Base-by-base conservation (phyloP, 371 early-diverging fungal species). In the Mucor racemosus region DNA sequence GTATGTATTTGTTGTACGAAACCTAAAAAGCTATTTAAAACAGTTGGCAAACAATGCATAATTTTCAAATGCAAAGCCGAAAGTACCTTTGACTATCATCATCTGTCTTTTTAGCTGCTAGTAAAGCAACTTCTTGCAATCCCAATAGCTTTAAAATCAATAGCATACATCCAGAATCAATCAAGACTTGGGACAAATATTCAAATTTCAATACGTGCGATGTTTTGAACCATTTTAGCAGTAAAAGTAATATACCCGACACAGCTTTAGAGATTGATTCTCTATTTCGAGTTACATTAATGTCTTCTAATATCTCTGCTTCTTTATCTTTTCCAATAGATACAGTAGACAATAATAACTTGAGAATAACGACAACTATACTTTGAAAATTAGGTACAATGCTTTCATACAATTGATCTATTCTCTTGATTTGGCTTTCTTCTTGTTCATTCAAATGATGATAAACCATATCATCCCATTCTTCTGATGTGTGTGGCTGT, bases 111-210 rank as follows among this genome's bases (percentile, higher is more conserved):
- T 82, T 79, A 7, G 80, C 73, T 5, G 85, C 80, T 7, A 86
- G 69, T 4, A 74, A 68, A 0, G 86, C 78, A 33, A 88, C 80
- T 72, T 92, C 91, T 66, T 92, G 92, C 39, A 93, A 80, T 3
- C 91, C 92, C 55, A 94, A 81, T 70, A 95, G 85, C 67, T 93
- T 94, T 35, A 95, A 77, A 26, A 94, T 88, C 33, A 95, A 72
- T 11, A 95, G 79, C 34, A 93, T 80, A 58, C 92, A 90, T 44
- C 93, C 94, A 36, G 92, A 91, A 72, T 95, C 95, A 33, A 93
- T 86, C 53, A 95, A 74, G 0, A 91, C 79, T 66, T 92, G 92
- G 7, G 88, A 88, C 3, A 93, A 67, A 74, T 93, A 91, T 70
- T 94, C 93, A 74, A 89, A 92, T 64, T 89, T 90, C 31, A 92